phyloP scores from a whole-genome alignment of 257 asterid species.

The Rauvolfia tetraphylla region DNA sequence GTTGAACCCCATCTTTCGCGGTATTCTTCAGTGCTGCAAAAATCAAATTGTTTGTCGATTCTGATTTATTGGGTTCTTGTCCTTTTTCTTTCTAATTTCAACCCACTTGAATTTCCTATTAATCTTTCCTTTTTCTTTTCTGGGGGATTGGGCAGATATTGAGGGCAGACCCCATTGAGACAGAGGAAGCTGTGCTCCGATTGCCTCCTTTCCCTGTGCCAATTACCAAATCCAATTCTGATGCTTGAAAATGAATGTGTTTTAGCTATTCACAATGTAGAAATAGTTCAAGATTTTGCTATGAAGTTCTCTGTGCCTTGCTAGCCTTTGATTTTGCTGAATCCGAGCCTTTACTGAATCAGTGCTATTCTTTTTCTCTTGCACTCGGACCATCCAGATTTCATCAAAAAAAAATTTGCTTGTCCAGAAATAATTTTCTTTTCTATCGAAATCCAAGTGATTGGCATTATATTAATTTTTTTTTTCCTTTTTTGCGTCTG shows the following conservation, averaged over 20 bases:
- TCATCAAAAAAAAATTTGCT: no score
- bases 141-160: constrained; percentile 35
- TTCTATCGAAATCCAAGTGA: no score
- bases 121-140: background rate
- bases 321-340: no score
- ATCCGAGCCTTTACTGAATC: no score
- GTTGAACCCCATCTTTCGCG: background rate
- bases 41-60: background rate
- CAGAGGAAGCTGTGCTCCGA: constrained; percentile 82
- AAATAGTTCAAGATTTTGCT: background rate
- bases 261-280: background rate
- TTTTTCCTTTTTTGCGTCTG: no score
- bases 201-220: constrained; percentile 76
- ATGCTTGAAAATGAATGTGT: background rate
- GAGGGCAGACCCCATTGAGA: constrained; percentile 87
- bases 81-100: background rate
- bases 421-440: no score
- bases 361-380: no score
- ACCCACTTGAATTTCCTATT: background rate
- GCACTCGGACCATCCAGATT: no score
- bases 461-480: no score
- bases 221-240: constrained; percentile 19
- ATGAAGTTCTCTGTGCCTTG: no score
- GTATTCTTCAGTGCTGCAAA: background rate
- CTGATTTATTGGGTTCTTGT: background rate